These are phyloP conservation scores for Ilyonectria destructans DNA, from an alignment of 2,329 filamentous ascomycete species.

Conservation along the genomic window DNA sequence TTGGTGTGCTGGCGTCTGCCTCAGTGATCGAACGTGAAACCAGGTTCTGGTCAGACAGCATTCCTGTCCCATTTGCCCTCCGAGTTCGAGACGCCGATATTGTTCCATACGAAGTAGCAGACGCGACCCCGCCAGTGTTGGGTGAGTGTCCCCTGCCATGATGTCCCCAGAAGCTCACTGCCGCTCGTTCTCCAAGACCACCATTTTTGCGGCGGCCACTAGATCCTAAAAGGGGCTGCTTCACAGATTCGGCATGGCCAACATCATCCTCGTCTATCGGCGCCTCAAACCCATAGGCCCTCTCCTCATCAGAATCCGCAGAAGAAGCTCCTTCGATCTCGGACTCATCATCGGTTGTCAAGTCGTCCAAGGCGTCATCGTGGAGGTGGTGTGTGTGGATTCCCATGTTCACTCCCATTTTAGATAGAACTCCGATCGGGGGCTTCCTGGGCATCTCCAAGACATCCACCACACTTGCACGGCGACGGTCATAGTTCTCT, in stretches of 20 bases:
- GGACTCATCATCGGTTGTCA: conserved; percentile 51
- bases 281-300: conserved; percentile 35
- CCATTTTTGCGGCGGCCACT: conserved; percentile 23
- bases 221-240: conserved; percentile 44
- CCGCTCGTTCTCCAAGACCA: conserved; percentile 25
- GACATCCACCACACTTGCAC: conserved; percentile 71
- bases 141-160: conserved; percentile 36
- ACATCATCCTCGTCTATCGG: conserved; percentile 53
- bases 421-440: conserved; percentile 66
- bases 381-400: conserved; percentile 84
- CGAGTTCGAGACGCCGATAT: conserved; percentile 50
- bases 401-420: conserved; percentile 78
- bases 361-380: conserved; percentile 70
- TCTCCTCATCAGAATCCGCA: conserved; percentile 52
- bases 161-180: conserved; percentile 36
- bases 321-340: conserved; percentile 54
- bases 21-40: conserved; percentile 27
- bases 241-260: conserved; percentile 33
- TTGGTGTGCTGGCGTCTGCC: conserved; percentile 18
- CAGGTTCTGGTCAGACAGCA: conserved; percentile 26
- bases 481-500: conserved; percentile 51
- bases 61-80: conserved; percentile 30
- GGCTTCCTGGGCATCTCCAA: conserved; percentile 75
- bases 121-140: conserved; percentile 26
- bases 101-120: conserved; percentile 52